Conservation (phyloP, 2,329 filamentous ascomycete genomes). For the Incumbomyces delicatus region DNA sequence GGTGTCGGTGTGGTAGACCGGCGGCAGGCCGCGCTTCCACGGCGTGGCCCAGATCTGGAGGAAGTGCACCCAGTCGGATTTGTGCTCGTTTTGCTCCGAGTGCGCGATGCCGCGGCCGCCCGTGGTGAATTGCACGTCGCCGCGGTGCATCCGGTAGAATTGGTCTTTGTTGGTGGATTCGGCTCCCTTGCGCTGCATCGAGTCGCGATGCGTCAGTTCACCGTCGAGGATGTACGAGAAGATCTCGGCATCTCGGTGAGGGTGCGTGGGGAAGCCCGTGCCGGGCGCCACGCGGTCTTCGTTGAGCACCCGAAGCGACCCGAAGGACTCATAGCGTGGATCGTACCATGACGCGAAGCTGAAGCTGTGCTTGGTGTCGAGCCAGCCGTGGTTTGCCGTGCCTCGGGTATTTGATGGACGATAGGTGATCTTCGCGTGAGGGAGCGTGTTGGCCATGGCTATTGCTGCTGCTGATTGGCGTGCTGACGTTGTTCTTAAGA, state of each 20-base stretch:
- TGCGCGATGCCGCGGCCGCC: slow-evolving; percentile 75
- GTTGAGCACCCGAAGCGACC: slow-evolving; percentile 73
- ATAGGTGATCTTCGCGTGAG: slow-evolving; percentile 62
- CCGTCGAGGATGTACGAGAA: slow-evolving; percentile 80
- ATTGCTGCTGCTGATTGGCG: slow-evolving; percentile 22
- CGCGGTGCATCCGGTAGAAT: slow-evolving; percentile 62
- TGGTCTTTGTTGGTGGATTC: slow-evolving; percentile 51
- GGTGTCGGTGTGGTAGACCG: slow-evolving; percentile 64
- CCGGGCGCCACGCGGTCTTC: slow-evolving; percentile 71
- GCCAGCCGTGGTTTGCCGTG: slow-evolving; percentile 75
- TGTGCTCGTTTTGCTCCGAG: slow-evolving; percentile 71
- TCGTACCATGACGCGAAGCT: slow-evolving; percentile 66
- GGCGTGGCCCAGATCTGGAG: slow-evolving; percentile 82
- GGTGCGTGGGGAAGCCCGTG: slow-evolving; percentile 74
- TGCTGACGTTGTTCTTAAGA: slow-evolving; percentile 14
- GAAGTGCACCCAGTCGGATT: slow-evolving; percentile 64
- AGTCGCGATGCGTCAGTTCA: slow-evolving; percentile 79
- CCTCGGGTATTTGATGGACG: slow-evolving; percentile 64
- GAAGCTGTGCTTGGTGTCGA: slow-evolving; percentile 80
- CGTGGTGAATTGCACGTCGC: slow-evolving; percentile 83
- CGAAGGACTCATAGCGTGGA: slow-evolving; percentile 58
- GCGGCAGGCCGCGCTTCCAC: slow-evolving; percentile 61
- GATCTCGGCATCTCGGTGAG: slow-evolving; percentile 80
- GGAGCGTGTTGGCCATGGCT: slow-evolving; percentile 49
- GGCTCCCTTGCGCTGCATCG: slow-evolving; percentile 62